Evolutionary conservation across 78 protist species (phyloP).

Genomic region (Polysphondylium violaceum): DNA sequence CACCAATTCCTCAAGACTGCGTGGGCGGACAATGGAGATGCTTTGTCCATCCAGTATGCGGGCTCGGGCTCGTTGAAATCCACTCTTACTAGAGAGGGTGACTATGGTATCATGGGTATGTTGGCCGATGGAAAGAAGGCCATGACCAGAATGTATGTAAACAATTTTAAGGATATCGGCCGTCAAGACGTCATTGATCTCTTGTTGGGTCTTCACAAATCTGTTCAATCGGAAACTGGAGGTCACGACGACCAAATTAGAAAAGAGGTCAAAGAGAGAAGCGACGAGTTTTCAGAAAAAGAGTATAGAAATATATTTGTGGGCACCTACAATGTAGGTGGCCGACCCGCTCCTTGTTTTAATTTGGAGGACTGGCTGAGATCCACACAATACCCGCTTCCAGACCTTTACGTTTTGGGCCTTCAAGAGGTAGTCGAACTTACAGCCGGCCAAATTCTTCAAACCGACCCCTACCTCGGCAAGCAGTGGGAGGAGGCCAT

Average conservation of each 20-base stretch:
- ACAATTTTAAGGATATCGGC: slow-evolving; percentile 68
- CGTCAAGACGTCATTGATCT: slow-evolving; percentile 75
- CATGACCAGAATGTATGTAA: slow-evolving; percentile 54
- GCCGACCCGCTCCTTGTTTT: slow-evolving; percentile 24
- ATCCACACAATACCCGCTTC: slow-evolving; percentile 31
- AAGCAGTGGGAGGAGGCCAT: slow-evolving; percentile 80
- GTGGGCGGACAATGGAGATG: slow-evolving; percentile 94
- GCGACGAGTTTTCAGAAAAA: slow-evolving; percentile 41
- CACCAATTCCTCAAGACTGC: slow-evolving; percentile 35
- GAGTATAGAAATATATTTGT: slow-evolving; percentile 59
- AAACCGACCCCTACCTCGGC: slow-evolving; percentile 52
- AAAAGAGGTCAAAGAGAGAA: slow-evolving; percentile 55
- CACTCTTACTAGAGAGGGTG: slow-evolving; percentile 83
- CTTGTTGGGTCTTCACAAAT: slow-evolving; percentile 60
- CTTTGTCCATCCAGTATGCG: slow-evolving; percentile 85
- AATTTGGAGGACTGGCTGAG: slow-evolving; percentile 38
- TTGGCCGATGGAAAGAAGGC: slow-evolving; percentile 80
- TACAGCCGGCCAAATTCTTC: slow-evolving; percentile 69
- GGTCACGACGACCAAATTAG: slow-evolving; percentile 66
- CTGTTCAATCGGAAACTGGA: neutral
- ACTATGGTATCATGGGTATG: slow-evolving; percentile 81
- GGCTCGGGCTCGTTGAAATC: slow-evolving; percentile 92
- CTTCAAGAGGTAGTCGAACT: slow-evolving; percentile 87
- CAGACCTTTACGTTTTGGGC: slow-evolving; percentile 84
- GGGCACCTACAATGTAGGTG: slow-evolving; percentile 82